These are phyloP conservation scores for Gaeumannomyces sp. DNA, from an alignment of 2,329 filamentous ascomycete species.

Conservation along the genomic window DNA sequence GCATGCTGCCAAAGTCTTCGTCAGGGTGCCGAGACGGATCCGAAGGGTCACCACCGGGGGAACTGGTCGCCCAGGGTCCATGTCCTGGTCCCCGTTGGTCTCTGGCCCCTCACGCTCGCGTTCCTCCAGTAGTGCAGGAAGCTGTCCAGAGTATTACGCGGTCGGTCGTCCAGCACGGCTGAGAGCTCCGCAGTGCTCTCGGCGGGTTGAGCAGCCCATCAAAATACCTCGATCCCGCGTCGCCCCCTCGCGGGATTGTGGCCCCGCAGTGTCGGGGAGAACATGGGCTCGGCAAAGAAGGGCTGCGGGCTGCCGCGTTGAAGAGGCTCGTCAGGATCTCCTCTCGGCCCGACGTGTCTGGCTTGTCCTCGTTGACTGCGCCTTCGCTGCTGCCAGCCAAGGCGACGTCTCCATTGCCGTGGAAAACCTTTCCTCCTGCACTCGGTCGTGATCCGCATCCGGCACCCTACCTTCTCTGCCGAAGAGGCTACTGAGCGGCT, in stretches of 20 bases:
- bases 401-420: constrained; percentile 57
- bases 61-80: not conserved
- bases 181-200: constrained; percentile 37
- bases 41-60: not conserved
- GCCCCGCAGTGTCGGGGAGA: constrained; percentile 9
- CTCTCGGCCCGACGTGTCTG: constrained; percentile 34
- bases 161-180: constrained; percentile 24
- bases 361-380: constrained; percentile 52
- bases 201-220: constrained; percentile 41
- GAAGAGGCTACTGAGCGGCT: constrained; percentile 69
- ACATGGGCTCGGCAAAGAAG: constrained; percentile 19
- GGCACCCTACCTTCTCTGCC: constrained; percentile 67
- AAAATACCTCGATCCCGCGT: constrained; percentile 34
- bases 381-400: constrained; percentile 52
- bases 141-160: constrained; percentile 13
- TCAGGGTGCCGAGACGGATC: not conserved
- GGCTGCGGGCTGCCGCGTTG: constrained; percentile 23
- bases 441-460: constrained; percentile 52
- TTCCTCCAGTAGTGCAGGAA: constrained; percentile 8
- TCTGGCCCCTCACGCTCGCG: not conserved
- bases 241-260: constrained; percentile 9
- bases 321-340: constrained; percentile 32
- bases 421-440: constrained; percentile 59
- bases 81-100: not conserved
- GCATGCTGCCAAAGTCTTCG: constrained; percentile 4